These are phyloP conservation scores for Hypomyces perniciosus DNA, from an alignment of 2,329 filamentous ascomycete species.

Conservation along the genomic window DNA sequence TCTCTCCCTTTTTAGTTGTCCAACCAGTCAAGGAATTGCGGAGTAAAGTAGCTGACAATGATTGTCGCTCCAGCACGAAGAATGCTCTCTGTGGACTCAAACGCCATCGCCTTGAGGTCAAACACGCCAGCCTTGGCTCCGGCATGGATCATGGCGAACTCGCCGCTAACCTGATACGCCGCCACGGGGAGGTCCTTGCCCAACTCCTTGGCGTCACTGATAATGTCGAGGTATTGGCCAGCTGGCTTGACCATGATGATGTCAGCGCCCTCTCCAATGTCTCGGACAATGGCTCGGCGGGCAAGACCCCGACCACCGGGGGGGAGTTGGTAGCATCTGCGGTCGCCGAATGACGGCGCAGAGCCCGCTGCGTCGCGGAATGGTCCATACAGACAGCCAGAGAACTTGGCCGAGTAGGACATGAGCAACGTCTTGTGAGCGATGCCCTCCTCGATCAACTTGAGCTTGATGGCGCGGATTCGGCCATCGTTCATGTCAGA, in stretches of 20 bases:
- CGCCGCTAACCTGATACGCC: conserved; percentile 94
- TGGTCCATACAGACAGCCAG: conserved; percentile 90
- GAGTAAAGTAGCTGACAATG: conserved; percentile 89
- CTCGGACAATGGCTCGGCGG: conserved; percentile 79
- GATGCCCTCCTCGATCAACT: conserved; percentile 90
- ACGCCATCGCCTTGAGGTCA: conserved; percentile 88
- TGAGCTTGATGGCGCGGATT: conserved; percentile 95
- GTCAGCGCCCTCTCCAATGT: conserved; percentile 90
- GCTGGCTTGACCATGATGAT: conserved; percentile 99
- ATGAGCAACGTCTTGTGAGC: conserved; percentile 88
- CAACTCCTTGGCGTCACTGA: conserved; percentile 92
- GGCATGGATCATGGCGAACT: conserved; percentile 97
- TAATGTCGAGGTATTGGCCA: conserved; percentile 92
- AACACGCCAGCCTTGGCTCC: conserved; percentile 95
- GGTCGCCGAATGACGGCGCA: conserved; percentile 83
- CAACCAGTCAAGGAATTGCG: conserved; percentile 66
- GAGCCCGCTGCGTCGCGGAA: conserved; percentile 96
- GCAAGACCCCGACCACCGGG: conserved; percentile 88
- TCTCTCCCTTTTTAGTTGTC: conserved; percentile 36
- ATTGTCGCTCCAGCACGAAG: conserved; percentile 89
- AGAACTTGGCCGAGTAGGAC: conserved; percentile 98
- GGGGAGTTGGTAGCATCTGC: conserved; percentile 94
- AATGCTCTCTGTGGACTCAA: conserved; percentile 91
- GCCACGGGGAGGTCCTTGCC: conserved; percentile 87
- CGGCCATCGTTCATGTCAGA: conserved; percentile 99